A percentile compares a stretch with the other conserved stretches of the same genome.
These are phyloP conservation scores for Lentinus brumalis DNA, from an alignment of 768 basidiomycete genomes.

Conservation along the genomic window DNA sequence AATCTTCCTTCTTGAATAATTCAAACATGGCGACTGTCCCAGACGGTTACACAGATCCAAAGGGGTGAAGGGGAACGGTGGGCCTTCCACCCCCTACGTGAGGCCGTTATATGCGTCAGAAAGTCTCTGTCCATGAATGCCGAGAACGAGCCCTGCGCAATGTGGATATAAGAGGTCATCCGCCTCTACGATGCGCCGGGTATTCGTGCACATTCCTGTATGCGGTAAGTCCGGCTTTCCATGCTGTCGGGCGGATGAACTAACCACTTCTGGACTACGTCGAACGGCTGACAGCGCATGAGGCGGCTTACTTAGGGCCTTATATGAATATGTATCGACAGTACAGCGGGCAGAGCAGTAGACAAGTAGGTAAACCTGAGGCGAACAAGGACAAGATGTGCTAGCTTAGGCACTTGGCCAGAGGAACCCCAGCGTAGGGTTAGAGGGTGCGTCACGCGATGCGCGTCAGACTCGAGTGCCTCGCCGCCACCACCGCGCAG, in stretches of 20 bases:
- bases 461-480: background rate
- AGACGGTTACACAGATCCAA: background rate
- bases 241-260: too few species aligned
- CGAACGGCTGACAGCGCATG: too few species aligned
- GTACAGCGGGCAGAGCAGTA: too few species aligned
- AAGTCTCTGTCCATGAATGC: background rate
- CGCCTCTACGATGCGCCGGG: background rate
- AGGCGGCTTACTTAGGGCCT: too few species aligned
- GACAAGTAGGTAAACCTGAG: too few species aligned
- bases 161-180: slow-evolving; percentile 11
- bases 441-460: slow-evolving; percentile 9
- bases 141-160: too few species aligned
- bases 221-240: too few species aligned
- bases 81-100: background rate
- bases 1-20: slow-evolving; percentile 14
- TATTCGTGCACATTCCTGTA: background rate
- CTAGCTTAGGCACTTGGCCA: background rate
- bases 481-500: slow-evolving; percentile 4
- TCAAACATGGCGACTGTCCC: slow-evolving; percentile 14
- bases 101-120: slow-evolving; percentile 1
- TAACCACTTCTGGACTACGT: too few species aligned
- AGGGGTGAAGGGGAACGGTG: background rate
- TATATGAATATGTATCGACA: too few species aligned
- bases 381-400: too few species aligned
- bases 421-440: background rate